Evolutionary conservation across 2,329 filamentous ascomycete species (phyloP).

Genomic region (Apiospora hydei): DNA sequence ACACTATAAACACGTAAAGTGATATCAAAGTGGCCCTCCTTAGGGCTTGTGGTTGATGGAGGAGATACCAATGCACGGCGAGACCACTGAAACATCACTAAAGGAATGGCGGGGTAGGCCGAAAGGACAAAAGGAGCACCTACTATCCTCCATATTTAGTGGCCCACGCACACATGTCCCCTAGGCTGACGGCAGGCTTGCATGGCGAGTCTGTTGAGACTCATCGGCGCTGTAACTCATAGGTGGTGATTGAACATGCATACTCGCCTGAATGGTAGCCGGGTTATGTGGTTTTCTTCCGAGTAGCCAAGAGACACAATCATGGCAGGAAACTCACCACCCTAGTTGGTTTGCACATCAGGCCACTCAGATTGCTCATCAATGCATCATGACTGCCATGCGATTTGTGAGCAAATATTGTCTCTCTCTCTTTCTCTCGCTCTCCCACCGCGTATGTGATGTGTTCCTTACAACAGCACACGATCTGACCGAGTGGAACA

Average conservation of each 20-base stretch:
- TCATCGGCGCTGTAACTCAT: not conserved
- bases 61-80: not conserved
- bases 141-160: not conserved
- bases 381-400: not conserved
- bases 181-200: not conserved
- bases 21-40: not conserved
- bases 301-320: too few relatives aligned
- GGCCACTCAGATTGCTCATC: not conserved
- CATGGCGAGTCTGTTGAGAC: not conserved
- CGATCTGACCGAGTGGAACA: not conserved
- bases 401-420: not conserved
- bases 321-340: not conserved
- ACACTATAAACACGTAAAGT: not conserved
- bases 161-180: not conserved
- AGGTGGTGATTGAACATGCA: not conserved
- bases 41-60: not conserved
- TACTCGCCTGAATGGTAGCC: not conserved
- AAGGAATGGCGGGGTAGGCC: conserved; percentile 4
- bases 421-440: not conserved
- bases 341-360: not conserved
- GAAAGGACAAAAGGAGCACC: not conserved
- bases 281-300: too few relatives aligned
- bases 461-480: too few relatives aligned
- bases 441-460: too few relatives aligned
- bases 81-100: conserved; percentile 11